These are phyloP conservation scores for Quercus parvula DNA, from an alignment of 306 rosid species.

Conservation along the genomic window DNA sequence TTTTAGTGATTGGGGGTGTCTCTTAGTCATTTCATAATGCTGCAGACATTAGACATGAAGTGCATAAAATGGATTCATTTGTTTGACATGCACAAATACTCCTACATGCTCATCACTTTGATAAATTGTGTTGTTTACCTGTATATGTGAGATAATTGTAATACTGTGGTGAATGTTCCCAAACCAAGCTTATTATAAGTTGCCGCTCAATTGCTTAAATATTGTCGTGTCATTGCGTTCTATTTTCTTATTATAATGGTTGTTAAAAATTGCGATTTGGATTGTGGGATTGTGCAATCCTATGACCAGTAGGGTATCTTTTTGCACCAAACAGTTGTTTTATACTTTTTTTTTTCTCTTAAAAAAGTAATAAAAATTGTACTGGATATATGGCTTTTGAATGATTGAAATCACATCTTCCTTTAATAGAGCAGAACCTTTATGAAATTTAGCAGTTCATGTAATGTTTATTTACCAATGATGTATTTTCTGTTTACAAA, in stretches of 20 bases:
- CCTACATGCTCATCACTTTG: neutral
- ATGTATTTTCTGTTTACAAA: conserved; percentile 7
- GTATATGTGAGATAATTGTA: neutral
- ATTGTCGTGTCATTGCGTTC: neutral
- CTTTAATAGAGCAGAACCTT: neutral
- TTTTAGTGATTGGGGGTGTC: conserved; percentile 1
- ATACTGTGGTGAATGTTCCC: neutral
- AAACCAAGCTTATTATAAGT: neutral
- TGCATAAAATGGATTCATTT: neutral
- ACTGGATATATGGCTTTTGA: neutral
- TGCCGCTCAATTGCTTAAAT: neutral
- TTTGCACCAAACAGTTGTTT: neutral
- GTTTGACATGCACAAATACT: neutral
- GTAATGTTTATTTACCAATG: neutral
- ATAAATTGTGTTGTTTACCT: neutral
- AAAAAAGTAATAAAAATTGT: neutral
- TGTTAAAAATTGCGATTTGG: no score
- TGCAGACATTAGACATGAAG: neutral
- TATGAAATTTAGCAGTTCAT: neutral
- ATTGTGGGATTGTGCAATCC: no score
- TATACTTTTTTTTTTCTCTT: neutral
- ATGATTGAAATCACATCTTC: neutral
- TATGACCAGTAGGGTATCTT: neutral
- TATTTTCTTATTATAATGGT: neutral
- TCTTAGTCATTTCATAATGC: neutral